These are phyloP conservation scores for Colletotrichum nymphaeae DNA, from an alignment of 2,329 filamentous ascomycete species.

Conservation along the genomic window DNA sequence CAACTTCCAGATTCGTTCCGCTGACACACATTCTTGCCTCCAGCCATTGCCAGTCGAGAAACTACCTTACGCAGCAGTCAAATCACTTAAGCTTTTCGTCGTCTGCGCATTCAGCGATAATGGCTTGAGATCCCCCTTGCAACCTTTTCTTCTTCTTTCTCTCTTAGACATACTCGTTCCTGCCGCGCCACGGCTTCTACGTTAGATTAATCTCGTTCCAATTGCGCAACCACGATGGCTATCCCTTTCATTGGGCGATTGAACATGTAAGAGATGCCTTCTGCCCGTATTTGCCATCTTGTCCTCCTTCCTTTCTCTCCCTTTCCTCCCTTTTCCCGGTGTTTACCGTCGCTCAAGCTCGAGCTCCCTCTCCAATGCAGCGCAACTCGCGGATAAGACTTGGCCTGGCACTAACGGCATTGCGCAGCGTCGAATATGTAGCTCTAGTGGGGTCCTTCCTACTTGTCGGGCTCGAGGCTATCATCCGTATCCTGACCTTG, in stretches of 20 bases:
- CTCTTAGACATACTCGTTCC: constrained; percentile 30
- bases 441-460: constrained; percentile 86
- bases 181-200: constrained; percentile 19
- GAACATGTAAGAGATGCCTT: constrained; percentile 56
- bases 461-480: constrained; percentile 82
- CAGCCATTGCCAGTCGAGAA: not conserved
- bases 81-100: constrained; percentile 23
- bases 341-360: not conserved
- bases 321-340: constrained; percentile 4
- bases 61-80: not conserved
- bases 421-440: constrained; percentile 81
- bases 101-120: constrained; percentile 15
- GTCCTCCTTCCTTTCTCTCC: not conserved
- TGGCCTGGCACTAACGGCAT: constrained; percentile 27
- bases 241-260: constrained; percentile 65
- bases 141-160: constrained; percentile 12
- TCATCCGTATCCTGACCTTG: constrained; percentile 88
- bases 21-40: constrained; percentile 28
- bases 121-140: constrained; percentile 24
- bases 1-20: constrained; percentile 29
- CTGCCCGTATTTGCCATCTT: not conserved
- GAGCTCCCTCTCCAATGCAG: constrained; percentile 30
- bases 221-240: constrained; percentile 52
- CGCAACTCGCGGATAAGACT: not conserved
- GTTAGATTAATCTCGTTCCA: constrained; percentile 34